These are phyloP conservation scores for Nemania abortiva DNA, from an alignment of 2,329 filamentous ascomycete genomes.

Conservation along the genomic window DNA sequence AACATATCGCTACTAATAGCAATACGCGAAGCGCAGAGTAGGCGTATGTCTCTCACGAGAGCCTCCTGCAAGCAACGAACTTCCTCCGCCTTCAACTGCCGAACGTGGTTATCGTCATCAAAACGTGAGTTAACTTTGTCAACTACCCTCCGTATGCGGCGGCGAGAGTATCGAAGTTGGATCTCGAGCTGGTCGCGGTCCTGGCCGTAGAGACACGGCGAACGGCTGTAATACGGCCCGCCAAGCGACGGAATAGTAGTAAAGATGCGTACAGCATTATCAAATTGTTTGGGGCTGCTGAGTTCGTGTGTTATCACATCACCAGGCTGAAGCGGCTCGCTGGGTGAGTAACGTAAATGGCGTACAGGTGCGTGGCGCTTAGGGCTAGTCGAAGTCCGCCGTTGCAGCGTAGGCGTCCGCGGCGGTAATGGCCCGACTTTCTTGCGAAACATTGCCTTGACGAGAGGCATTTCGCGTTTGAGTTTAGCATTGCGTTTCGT, in stretches of 20 bases:
- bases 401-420: too few species aligned
- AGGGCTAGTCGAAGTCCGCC: too few species aligned
- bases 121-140: neutral
- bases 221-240: neutral
- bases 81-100: too few species aligned
- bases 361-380: too few species aligned
- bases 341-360: too few species aligned
- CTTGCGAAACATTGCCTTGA: neutral
- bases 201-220: neutral
- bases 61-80: too few species aligned
- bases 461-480: slow-evolving; percentile 11
- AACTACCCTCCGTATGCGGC: neutral
- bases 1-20: slow-evolving; percentile 2
- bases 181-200: slow-evolving; percentile 4
- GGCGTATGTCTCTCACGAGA: slow-evolving; percentile 4
- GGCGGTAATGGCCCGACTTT: neutral
- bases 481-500: neutral
- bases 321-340: neutral
- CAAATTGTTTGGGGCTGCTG: neutral
- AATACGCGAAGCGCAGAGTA: slow-evolving; percentile 15
- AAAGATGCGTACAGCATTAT: slow-evolving; percentile 3
- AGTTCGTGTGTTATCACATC: neutral
- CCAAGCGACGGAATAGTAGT: neutral
- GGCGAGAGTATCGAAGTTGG: neutral
- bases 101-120: too few species aligned